These are phyloP conservation scores for Diaporthe longicolla DNA, from an alignment of 2,329 filamentous ascomycete genomes.

Conservation along the genomic window DNA sequence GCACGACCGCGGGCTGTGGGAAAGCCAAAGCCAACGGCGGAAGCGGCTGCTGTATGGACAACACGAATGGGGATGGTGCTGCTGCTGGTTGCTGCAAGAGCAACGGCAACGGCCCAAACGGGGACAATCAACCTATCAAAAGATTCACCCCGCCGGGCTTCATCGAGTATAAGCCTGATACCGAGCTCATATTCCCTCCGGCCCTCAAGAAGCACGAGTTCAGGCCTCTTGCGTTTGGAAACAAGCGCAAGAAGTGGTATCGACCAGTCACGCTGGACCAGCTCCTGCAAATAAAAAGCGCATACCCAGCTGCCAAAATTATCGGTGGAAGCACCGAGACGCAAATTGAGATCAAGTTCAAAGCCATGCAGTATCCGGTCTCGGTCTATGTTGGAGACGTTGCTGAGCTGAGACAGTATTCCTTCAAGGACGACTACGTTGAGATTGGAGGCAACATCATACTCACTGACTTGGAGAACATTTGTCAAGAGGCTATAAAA, in stretches of 20 bases:
- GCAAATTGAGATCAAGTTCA: slow-evolving; percentile 99
- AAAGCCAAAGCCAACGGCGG: slow-evolving; percentile 65
- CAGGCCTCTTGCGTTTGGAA: slow-evolving; percentile 88
- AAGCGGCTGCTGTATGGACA: slow-evolving; percentile 80
- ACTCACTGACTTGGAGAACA: slow-evolving; percentile 89
- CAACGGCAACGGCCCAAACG: slow-evolving; percentile 62
- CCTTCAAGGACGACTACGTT: slow-evolving; percentile 83
- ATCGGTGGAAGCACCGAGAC: slow-evolving; percentile 98
- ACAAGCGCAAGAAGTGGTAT: slow-evolving; percentile 95
- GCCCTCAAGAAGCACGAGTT: slow-evolving; percentile 86
- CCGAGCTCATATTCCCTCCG: slow-evolving; percentile 95
- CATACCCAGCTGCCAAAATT: slow-evolving; percentile 88
- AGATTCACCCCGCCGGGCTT: slow-evolving; percentile 89
- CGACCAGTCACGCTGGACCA: slow-evolving; percentile 89
- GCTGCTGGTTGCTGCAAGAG: slow-evolving; percentile 78
- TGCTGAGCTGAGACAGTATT: slow-evolving; percentile 85
- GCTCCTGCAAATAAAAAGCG: slow-evolving; percentile 90
- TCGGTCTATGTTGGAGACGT: slow-evolving; percentile 97
- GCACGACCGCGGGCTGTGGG: slow-evolving; percentile 65
- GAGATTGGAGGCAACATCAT: slow-evolving; percentile 95
- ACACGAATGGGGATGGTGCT: slow-evolving; percentile 62
- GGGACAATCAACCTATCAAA: slow-evolving; percentile 68
- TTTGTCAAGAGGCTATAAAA: slow-evolving; percentile 83
- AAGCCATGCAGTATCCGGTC: slow-evolving; percentile 88
- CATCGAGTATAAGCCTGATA: slow-evolving; percentile 94